A percentile compares a stretch with the other conserved stretches of the same genome.
These are phyloP conservation scores for Ophiostoma piceae DNA, from an alignment of 2,329 filamentous ascomycete species.

Conservation along the genomic window DNA sequence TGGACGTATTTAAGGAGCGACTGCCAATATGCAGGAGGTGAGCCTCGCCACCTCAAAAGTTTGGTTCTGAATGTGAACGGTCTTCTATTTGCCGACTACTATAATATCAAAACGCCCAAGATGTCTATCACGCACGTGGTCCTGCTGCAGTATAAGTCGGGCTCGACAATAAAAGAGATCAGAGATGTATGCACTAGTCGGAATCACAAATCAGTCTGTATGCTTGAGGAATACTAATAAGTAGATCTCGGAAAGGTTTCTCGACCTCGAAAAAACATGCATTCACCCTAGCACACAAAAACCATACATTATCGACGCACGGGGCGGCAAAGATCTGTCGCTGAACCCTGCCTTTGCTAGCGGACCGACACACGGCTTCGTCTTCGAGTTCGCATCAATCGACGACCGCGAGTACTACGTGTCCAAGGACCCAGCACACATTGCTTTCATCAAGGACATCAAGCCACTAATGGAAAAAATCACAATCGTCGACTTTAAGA, in stretches of 20 bases:
- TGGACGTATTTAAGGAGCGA: not conserved
- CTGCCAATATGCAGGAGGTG: not conserved
- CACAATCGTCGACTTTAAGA: constrained; percentile 56
- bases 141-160: constrained; percentile 23
- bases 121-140: constrained; percentile 25
- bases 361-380: constrained; percentile 63
- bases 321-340: constrained; percentile 58
- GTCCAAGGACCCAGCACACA: constrained; percentile 58
- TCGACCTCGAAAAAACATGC: constrained; percentile 55
- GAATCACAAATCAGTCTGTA: not conserved
- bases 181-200: not conserved
- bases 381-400: constrained; percentile 58
- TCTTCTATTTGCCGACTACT: not conserved
- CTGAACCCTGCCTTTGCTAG: constrained; percentile 47
- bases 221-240: not conserved
- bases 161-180: constrained; percentile 11
- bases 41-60: not conserved
- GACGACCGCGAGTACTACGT: constrained; percentile 66
- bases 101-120: not conserved
- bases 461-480: constrained; percentile 47
- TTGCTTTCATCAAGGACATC: constrained; percentile 51
- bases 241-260: constrained; percentile 34
- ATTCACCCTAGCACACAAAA: constrained; percentile 54
- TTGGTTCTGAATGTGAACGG: not conserved
- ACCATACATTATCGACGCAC: constrained; percentile 55